Percentiles rank a stretch among this genome's conserved stretches.
Conservation (phyloP, 192 early-diverging fungal genomes). For the Dimargaris xerosporica region DNA sequence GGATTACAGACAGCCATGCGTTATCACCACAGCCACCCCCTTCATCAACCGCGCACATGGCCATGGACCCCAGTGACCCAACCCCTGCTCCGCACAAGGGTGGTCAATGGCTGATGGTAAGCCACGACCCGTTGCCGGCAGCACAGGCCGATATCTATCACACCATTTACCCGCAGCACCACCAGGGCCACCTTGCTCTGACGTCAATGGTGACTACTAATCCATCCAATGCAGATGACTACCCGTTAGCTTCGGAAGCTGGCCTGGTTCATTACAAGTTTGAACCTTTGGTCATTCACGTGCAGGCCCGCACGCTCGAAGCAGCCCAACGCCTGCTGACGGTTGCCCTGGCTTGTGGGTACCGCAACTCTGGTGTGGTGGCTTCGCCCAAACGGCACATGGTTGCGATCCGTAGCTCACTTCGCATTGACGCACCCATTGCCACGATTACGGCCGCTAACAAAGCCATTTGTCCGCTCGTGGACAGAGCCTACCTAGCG, state of each 20-base stretch:
- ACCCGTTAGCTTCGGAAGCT: no score
- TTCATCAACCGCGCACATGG: background rate
- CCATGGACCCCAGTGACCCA: slow-evolving; percentile 16
- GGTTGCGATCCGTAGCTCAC: slow-evolving; percentile 33
- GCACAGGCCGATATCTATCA: slow-evolving; percentile 4
- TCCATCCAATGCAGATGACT: slow-evolving; percentile 1
- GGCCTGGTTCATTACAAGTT: slow-evolving; percentile 33
- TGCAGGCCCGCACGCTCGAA: slow-evolving; percentile 28
- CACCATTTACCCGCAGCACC: slow-evolving; percentile 10
- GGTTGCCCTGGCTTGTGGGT: slow-evolving; percentile 28
- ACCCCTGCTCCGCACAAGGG: background rate
- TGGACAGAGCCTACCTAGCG: slow-evolving; percentile 22
- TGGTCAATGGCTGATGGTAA: slow-evolving; percentile 33
- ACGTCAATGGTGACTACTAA: slow-evolving; percentile 15
- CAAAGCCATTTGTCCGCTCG: slow-evolving; percentile 17
- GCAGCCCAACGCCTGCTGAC: slow-evolving; percentile 31
- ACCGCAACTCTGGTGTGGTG: slow-evolving; percentile 33
- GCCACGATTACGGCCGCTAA: slow-evolving; percentile 20
- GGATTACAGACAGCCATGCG: background rate
- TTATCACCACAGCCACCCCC: no score
- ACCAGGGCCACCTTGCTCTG: slow-evolving; percentile 24
- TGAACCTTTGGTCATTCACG: slow-evolving; percentile 37
- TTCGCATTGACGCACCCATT: slow-evolving; percentile 35
- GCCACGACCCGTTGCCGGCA: slow-evolving; percentile 28
- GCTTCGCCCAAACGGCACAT: slow-evolving; percentile 32